Conservation (phyloP, 73 alveolate genomes). For the Uronychia setigera region DNA sequence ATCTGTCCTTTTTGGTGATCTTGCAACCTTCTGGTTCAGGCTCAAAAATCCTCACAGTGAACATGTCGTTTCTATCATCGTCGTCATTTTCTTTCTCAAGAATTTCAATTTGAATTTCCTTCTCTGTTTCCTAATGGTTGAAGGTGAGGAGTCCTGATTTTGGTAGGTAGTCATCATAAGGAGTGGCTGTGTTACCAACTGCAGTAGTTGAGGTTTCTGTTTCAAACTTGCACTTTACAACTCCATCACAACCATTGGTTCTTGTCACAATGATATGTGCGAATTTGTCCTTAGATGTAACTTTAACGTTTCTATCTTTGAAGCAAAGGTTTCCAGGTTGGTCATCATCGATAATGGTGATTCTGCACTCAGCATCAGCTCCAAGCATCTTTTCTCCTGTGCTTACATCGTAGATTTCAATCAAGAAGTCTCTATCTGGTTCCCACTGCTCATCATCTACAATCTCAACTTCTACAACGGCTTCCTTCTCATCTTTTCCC, state of each 20-base stretch:
- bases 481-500: neutral
- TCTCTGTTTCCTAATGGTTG: conserved; percentile 42
- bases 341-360: conserved; percentile 66
- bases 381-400: conserved; percentile 39
- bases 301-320: conserved; percentile 1
- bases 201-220: conserved; percentile 22
- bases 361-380: conserved; percentile 27
- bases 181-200: conserved; percentile 25
- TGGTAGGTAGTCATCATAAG: conserved; percentile 37
- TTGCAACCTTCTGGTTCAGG: conserved; percentile 63
- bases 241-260: conserved; percentile 46
- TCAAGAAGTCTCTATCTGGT: conserved; percentile 65
- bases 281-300: conserved; percentile 17
- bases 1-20: conserved; percentile 56
- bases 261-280: conserved; percentile 32
- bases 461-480: conserved; percentile 2
- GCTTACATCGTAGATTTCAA: conserved; percentile 50
- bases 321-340: conserved; percentile 59
- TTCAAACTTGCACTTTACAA: conserved; percentile 12
- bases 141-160: conserved; percentile 30
- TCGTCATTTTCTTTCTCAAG: conserved; percentile 22
- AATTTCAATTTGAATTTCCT: conserved; percentile 30
- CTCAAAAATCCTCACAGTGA: conserved; percentile 46
- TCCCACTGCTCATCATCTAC: conserved; percentile 57
- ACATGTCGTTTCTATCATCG: conserved; percentile 29